These are phyloP conservation scores for Monosporascus sp. DNA, from an alignment of 2,329 filamentous ascomycete species.

Conservation along the genomic window DNA sequence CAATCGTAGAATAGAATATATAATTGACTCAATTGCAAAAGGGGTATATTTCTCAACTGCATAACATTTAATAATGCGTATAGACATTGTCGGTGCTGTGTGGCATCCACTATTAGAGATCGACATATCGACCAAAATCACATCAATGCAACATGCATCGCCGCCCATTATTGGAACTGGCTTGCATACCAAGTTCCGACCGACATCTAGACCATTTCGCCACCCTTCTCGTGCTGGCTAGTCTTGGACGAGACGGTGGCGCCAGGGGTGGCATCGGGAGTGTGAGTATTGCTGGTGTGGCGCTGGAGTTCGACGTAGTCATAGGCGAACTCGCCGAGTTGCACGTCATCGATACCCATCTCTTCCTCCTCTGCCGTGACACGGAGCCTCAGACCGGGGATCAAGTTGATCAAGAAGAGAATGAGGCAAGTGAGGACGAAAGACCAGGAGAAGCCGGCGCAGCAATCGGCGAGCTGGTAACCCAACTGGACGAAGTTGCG, in stretches of 20 bases:
- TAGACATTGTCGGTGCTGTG: not conserved
- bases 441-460: slow-evolving; percentile 59
- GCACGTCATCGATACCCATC: slow-evolving; percentile 65
- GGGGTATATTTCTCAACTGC: not conserved
- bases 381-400: slow-evolving; percentile 65
- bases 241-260: slow-evolving; percentile 20
- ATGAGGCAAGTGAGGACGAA: slow-evolving; percentile 65
- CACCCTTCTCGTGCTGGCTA: slow-evolving; percentile 21
- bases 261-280: slow-evolving; percentile 6
- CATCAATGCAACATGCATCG: not conserved
- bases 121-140: not conserved
- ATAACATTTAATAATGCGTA: not conserved
- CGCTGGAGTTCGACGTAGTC: slow-evolving; percentile 70
- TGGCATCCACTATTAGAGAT: not conserved
- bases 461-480: slow-evolving; percentile 64
- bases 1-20: not conserved
- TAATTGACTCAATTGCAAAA: not conserved
- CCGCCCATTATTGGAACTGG: not conserved
- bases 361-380: slow-evolving; percentile 64
- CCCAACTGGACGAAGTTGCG: slow-evolving; percentile 66
- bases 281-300: slow-evolving; percentile 49
- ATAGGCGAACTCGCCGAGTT: slow-evolving; percentile 79
- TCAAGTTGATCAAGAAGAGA: slow-evolving; percentile 64
- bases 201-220: slow-evolving; percentile 10
- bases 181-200: not conserved